A percentile compares a stretch with the other conserved stretches of the same genome.
Conservation (phyloP, 768 basidiomycete species). For the Lentinula raphanica region DNA sequence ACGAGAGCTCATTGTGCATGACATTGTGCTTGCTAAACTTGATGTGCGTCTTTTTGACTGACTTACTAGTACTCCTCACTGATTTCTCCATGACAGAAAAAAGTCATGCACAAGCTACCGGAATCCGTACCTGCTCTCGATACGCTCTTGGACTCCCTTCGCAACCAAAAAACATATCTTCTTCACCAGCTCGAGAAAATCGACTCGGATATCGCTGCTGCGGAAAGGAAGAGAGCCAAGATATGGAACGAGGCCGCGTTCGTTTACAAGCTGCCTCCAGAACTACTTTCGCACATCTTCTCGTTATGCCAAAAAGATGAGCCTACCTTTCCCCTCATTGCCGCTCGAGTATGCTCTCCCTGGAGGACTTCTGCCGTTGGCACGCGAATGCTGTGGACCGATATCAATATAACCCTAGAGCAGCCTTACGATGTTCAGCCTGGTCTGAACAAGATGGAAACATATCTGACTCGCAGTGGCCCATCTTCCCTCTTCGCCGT, state of each 20-base stretch:
- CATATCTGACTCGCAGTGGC: conserved; percentile 31
- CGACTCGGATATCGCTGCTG: conserved; percentile 25
- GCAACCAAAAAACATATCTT: conserved; percentile 13
- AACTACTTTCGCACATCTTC: conserved; percentile 36
- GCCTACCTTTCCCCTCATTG: conserved; percentile 29
- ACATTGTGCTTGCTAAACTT: no score
- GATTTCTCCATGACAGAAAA: no score
- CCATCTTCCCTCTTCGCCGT: conserved; percentile 32
- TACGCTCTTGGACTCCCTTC: background rate
- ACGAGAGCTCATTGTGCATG: no score
- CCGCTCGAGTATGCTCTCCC: conserved; percentile 39
- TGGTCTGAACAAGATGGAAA: conserved; percentile 16
- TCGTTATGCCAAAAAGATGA: conserved; percentile 23
- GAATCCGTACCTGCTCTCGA: background rate
- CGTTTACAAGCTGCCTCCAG: conserved; percentile 33
- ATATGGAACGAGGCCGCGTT: conserved; percentile 30
- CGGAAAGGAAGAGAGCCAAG: conserved; percentile 26
- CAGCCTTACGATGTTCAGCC: conserved; percentile 18
- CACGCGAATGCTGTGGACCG: conserved; percentile 41
- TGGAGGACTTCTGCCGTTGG: conserved; percentile 39
- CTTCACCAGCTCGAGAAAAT: conserved; percentile 28
- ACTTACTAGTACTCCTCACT: background rate
- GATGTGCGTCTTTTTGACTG: no score
- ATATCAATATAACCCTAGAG: conserved; percentile 27
- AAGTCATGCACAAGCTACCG: background rate